A percentile compares a stretch with the other conserved stretches of the same genome.
These are phyloP conservation scores for Biscogniauxia mediterranea DNA, from an alignment of 2,329 filamentous ascomycete genomes.

Conservation along the genomic window DNA sequence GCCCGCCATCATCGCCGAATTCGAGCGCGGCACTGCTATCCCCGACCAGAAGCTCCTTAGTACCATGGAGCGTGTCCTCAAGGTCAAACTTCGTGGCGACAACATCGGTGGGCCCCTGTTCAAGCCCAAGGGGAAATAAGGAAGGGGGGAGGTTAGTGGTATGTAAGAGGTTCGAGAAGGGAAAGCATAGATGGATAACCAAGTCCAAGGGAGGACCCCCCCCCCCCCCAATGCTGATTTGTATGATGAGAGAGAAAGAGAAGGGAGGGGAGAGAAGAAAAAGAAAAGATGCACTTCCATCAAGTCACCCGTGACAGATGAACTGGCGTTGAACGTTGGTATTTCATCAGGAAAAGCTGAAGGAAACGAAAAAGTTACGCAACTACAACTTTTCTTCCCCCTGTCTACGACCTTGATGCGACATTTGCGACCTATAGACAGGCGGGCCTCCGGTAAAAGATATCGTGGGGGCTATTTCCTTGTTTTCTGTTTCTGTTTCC, in stretches of 20 bases:
- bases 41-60: conserved; percentile 82
- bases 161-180: neutral
- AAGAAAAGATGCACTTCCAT: neutral
- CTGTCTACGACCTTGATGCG: too few species aligned
- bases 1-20: conserved; percentile 73
- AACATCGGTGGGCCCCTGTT: conserved; percentile 86
- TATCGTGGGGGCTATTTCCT: neutral
- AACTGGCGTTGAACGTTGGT: neutral
- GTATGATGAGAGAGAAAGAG: neutral
- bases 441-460: neutral
- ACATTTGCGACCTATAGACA: neutral
- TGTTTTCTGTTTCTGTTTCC: neutral
- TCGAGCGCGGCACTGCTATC: conserved; percentile 75
- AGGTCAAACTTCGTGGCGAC: conserved; percentile 80
- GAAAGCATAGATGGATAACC: neutral
- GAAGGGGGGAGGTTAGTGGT: conserved; percentile 2
- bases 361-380: neutral
- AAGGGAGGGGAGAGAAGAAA: neutral
- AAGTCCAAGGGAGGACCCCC: too few species aligned
- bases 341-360: neutral
- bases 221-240: neutral
- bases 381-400: neutral
- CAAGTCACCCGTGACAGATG: neutral
- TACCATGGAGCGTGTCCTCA: conserved; percentile 79
- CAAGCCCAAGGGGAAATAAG: conserved; percentile 65